Percentiles rank a stretch among this genome's conserved stretches.
Evolutionary conservation across 2,329 filamentous ascomycete genomes (phyloP).

Genomic region (Sarocladiaceae sp.): DNA sequence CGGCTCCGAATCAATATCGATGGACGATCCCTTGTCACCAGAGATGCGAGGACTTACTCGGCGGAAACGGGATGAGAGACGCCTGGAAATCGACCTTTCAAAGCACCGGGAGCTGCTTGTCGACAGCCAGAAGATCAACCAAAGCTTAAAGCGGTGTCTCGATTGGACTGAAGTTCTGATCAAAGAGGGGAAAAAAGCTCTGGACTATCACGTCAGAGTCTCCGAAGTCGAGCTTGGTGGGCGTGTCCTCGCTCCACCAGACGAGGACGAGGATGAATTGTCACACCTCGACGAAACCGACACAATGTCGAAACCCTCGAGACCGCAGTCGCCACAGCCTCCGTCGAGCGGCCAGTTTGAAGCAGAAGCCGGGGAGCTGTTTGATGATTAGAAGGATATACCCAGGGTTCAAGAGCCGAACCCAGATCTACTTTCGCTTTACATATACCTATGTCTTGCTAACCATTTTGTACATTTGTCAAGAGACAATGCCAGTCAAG

Average conservation of each 20-base stretch:
- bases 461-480: no score
- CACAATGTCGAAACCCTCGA: not conserved
- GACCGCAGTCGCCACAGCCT: not conserved
- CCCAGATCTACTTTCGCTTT: not conserved
- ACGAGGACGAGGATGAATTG: slow-evolving; percentile 47
- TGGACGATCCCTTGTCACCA: slow-evolving; percentile 32
- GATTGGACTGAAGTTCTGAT: slow-evolving; percentile 89
- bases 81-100: slow-evolving; percentile 75
- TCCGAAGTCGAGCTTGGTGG: slow-evolving; percentile 79
- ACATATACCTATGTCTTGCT: not conserved
- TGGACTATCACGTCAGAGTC: slow-evolving; percentile 73
- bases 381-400: slow-evolving; percentile 1
- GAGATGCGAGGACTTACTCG: slow-evolving; percentile 30
- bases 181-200: slow-evolving; percentile 76
- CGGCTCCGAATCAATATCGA: slow-evolving; percentile 28
- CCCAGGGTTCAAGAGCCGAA: not conserved
- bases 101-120: slow-evolving; percentile 85
- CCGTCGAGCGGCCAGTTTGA: not conserved
- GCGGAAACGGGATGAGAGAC: slow-evolving; percentile 70
- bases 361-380: not conserved
- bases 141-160: slow-evolving; percentile 83
- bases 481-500: no score
- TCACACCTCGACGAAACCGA: not conserved
- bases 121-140: slow-evolving; percentile 92
- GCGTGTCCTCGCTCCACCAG: slow-evolving; percentile 61